Percentiles rank a stretch among this genome's conserved stretches.
phyloP scores from a whole-genome alignment of 805 yeast genomes.

The Blastobotrys terrestris region DNA sequence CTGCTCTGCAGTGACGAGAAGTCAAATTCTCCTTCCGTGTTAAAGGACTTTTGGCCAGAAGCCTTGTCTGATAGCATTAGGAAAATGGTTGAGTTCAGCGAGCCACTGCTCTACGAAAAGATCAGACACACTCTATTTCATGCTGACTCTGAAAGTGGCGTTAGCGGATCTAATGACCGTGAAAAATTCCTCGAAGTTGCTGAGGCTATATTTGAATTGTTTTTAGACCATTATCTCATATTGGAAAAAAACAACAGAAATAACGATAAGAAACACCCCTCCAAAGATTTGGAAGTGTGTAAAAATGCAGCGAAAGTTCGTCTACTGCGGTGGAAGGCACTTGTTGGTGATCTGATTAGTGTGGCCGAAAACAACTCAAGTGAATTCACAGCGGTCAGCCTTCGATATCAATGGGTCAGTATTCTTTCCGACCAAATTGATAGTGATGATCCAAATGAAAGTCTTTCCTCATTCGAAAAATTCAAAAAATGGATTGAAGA shows the following conservation, averaged over 20 bases:
- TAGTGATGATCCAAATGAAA: conserved; percentile 32
- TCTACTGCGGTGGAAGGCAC: conserved; percentile 17
- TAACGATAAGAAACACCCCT: conserved; percentile 1
- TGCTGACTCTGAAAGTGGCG: background rate
- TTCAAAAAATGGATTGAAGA: conserved; percentile 15
- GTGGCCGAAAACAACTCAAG: background rate
- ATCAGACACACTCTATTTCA: conserved; percentile 7
- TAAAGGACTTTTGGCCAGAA: conserved; percentile 37
- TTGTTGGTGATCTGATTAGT: conserved; percentile 14
- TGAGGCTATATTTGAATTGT: conserved; percentile 20
- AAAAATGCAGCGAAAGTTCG: conserved; percentile 2
- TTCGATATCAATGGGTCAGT: conserved; percentile 45
- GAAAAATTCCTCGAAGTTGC: conserved; percentile 5
- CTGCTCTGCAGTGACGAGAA: conserved; percentile 9
- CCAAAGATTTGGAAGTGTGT: conserved; percentile 12
- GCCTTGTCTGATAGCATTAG: conserved; percentile 32
- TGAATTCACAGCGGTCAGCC: conserved; percentile 1
- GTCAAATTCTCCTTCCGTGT: conserved; percentile 25
- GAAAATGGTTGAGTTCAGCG: conserved; percentile 25
- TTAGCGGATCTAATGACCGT: background rate
- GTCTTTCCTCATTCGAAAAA: conserved; percentile 22
- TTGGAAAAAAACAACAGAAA: background rate
- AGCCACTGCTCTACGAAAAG: conserved; percentile 15
- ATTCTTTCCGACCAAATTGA: conserved; percentile 40
- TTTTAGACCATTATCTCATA: conserved; percentile 18